phyloP scores from a whole-genome alignment of 768 basidiomycete species.

The Lactifluus volemus region DNA sequence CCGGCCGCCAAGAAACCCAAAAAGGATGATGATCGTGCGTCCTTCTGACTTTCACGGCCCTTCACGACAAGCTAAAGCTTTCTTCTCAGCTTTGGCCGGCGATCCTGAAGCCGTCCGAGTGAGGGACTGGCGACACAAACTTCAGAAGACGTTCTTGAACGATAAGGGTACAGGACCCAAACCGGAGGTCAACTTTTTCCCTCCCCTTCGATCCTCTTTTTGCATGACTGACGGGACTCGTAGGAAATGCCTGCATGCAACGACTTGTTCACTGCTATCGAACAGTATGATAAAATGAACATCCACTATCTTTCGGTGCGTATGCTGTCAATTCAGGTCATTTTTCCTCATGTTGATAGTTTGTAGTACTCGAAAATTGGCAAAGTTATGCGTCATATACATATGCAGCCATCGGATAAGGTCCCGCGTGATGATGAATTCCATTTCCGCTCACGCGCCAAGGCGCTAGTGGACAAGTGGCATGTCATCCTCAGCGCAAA shows the following conservation, averaged over 20 bases:
- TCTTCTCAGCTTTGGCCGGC: conserved; percentile 34
- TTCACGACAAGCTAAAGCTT: neutral
- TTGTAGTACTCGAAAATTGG: conserved; percentile 64
- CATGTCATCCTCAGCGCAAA: conserved; percentile 40
- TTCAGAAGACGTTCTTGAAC: conserved; percentile 81
- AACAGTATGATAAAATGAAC: conserved; percentile 66
- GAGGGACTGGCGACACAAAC: conserved; percentile 85
- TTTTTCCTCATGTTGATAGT: neutral
- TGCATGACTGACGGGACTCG: conserved; percentile 1
- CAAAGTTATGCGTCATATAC: conserved; percentile 85
- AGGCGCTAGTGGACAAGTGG: conserved; percentile 64
- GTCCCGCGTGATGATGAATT: conserved; percentile 60
- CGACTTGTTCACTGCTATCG: conserved; percentile 65
- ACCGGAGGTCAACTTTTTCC: conserved; percentile 42
- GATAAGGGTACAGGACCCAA: conserved; percentile 49
- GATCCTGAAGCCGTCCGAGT: conserved; percentile 67
- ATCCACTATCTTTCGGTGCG: conserved; percentile 59
- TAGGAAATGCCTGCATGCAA: conserved; percentile 76
- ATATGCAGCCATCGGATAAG: conserved; percentile 41
- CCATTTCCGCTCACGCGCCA: conserved; percentile 63
- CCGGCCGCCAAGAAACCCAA: conserved; percentile 58
- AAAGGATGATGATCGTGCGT: conserved; percentile 53
- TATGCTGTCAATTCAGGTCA: conserved; percentile 1
- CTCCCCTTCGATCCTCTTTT: neutral
- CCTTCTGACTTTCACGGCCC: conserved; percentile 31